These are phyloP conservation scores for Citeromyces matritensis DNA, from an alignment of 805 yeast species.

Conservation along the genomic window DNA sequence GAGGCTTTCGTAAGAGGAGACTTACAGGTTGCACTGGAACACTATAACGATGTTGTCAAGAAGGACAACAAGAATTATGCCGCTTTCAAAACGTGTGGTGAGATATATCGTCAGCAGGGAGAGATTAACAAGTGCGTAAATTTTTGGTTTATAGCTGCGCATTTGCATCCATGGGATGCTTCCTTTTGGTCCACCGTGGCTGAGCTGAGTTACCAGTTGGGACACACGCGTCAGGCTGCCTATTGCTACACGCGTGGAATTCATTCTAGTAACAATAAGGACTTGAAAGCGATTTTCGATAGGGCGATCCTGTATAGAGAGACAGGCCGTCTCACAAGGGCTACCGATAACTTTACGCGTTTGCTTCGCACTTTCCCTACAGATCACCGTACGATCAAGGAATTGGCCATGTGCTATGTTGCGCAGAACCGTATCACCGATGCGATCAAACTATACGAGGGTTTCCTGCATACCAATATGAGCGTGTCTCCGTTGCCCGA, in stretches of 20 bases:
- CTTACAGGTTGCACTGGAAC: constrained; percentile 38
- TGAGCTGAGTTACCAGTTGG: constrained; percentile 45
- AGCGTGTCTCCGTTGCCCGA: constrained; percentile 5
- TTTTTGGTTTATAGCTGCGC: constrained; percentile 74
- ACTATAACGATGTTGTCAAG: constrained; percentile 57
- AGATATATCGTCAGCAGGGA: constrained; percentile 58
- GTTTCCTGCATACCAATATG: constrained; percentile 46
- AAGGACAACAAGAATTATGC: constrained; percentile 65
- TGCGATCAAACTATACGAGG: constrained; percentile 58
- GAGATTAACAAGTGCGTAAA: constrained; percentile 59
- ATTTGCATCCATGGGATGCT: constrained; percentile 58
- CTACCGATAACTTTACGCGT: constrained; percentile 57
- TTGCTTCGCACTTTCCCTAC: constrained; percentile 41
- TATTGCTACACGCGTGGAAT: constrained; percentile 64
- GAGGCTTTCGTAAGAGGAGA: constrained; percentile 63
- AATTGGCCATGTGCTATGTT: constrained; percentile 35
- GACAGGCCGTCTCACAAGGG: constrained; percentile 51
- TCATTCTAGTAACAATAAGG: constrained; percentile 22
- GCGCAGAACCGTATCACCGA: constrained; percentile 50
- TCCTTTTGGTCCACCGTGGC: constrained; percentile 72
- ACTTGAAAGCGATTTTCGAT: constrained; percentile 41
- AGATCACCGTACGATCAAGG: constrained; percentile 44
- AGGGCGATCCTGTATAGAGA: constrained; percentile 57
- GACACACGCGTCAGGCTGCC: constrained; percentile 61
- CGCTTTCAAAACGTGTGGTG: constrained; percentile 83